Evolutionary conservation across 2,329 filamentous ascomycete species (phyloP), one percentile per base, ranked within the genome.

Genomic region (Sporothrix globosa): DNA sequence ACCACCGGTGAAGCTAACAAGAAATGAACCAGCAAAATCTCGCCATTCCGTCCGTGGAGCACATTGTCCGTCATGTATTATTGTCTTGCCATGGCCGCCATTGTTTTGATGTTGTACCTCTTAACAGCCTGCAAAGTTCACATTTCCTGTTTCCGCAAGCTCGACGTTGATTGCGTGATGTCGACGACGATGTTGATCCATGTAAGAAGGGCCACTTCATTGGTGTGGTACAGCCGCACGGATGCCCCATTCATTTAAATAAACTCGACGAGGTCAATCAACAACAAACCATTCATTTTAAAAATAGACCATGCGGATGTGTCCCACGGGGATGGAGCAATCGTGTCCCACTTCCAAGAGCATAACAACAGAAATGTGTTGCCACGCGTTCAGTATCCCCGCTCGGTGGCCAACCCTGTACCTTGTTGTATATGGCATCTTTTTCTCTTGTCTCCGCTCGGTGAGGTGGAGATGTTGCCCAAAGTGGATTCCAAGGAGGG

Each of bases 331-430:
- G 30, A n/a, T n/a, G 39, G 54, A 60, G 11, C 30, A 21, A 11
- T 24, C 13, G 2, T 30, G 24, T 17, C 54, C 19, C 54, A 34
- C 34, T 7, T 6, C 34, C 34, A 34, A 21, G 11, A 39, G 30
- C 54, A 39, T n/a, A 30, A 4, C 24, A 54, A 30, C 52, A 54
- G 41, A 41, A 6, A 41, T 41, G n/a, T 41, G 41, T 60, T 60
- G 56, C 56, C 56, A 60, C 56, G 56, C 56, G 56, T 60, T 41
- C 56, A 21, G 6, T 60, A 60, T 21, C 56, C 30, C 56, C 56
- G 56, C 56, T 60, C 56, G 30, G 30, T 13, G 21, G 30, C 56
- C 56, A 13, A 5, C n/a, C 13, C 27, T 54, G 13, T 54, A 24
- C 24, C 21, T 27, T 54, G 21, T 30, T 30, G 24, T 24, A 53